These are phyloP conservation scores for Pseudotsuga menziesii DNA, from an alignment of 75 land plant species.

Conservation along the genomic window DNA sequence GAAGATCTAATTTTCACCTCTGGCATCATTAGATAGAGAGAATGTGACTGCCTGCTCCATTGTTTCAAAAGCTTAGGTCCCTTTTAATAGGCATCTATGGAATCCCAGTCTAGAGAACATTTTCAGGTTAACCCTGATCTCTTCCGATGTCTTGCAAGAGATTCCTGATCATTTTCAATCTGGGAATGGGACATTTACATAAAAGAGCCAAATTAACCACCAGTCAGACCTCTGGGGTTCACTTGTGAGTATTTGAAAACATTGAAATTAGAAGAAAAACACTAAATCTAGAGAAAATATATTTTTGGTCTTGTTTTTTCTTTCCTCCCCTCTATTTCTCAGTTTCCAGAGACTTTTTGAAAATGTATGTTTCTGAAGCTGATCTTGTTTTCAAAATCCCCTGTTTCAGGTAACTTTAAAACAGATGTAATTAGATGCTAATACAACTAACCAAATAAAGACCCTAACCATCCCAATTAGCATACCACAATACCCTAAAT, in stretches of 20 bases:
- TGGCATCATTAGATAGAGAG: no score
- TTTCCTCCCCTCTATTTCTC: background rate
- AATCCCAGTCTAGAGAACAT: background rate
- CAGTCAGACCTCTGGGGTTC: background rate
- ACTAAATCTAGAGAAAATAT: background rate
- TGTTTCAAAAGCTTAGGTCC: no score
- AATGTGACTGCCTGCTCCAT: no score
- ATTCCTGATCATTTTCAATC: background rate
- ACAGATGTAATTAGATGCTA: background rate
- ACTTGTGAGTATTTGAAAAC: background rate
- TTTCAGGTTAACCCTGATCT: background rate
- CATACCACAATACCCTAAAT: background rate
- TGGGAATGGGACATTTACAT: background rate
- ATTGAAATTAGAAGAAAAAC: background rate
- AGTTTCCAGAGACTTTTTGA: background rate
- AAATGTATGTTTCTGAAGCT: background rate
- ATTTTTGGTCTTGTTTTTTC: background rate
- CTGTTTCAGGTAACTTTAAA: slow-evolving; percentile 5
- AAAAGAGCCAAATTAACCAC: background rate
- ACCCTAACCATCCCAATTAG: background rate
- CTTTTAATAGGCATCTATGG: no score
- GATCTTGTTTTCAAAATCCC: background rate
- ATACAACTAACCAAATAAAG: background rate
- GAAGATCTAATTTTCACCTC: no score
- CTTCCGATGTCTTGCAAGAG: background rate